Percentiles rank a stretch among this genome's conserved stretches.
phyloP scores from a whole-genome alignment of 495 filamentous ascomycete genomes.

The Xylaria castorea region DNA sequence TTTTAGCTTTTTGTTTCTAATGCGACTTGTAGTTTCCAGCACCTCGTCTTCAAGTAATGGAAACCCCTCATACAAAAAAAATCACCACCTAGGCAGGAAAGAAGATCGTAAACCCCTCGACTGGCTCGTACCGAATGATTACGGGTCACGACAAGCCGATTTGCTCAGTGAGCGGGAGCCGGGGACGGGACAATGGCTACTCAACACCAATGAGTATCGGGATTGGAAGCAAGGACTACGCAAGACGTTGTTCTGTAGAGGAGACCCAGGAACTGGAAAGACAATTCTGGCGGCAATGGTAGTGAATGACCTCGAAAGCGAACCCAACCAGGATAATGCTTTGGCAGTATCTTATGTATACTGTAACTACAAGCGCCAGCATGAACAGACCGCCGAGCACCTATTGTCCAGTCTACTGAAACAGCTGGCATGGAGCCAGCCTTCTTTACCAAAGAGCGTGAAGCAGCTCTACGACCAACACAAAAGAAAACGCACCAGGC shows the following conservation, averaged over 20 bases:
- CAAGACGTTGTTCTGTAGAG: slow-evolving; percentile 52
- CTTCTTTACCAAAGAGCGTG: slow-evolving; percentile 35
- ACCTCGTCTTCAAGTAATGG: neutral
- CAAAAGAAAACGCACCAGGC: slow-evolving; percentile 30
- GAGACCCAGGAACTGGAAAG: slow-evolving; percentile 48
- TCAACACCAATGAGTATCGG: slow-evolving; percentile 44
- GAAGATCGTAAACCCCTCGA: slow-evolving; percentile 28
- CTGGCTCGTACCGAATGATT: slow-evolving; percentile 41
- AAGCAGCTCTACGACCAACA: slow-evolving; percentile 39
- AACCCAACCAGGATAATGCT: slow-evolving; percentile 34
- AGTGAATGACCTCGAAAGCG: slow-evolving; percentile 44
- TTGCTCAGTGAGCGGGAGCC: slow-evolving; percentile 37
- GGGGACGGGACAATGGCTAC: slow-evolving; percentile 54
- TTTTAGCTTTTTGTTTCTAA: neutral
- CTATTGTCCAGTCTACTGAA: slow-evolving; percentile 41
- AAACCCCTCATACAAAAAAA: neutral
- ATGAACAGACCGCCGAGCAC: slow-evolving; percentile 38
- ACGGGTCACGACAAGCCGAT: slow-evolving; percentile 33
- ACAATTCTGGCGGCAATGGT: slow-evolving; percentile 45
- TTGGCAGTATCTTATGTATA: slow-evolving; percentile 53
- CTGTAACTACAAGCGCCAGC: slow-evolving; percentile 42
- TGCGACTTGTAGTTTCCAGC: neutral
- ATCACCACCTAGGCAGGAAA: neutral
- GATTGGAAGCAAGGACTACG: slow-evolving; percentile 38
- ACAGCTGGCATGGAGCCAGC: slow-evolving; percentile 37